A percentile compares a stretch with the other conserved stretches of the same genome.
phyloP scores from a whole-genome alignment of 2,329 filamentous ascomycete genomes.

The Colletotrichum tamarilloi region DNA sequence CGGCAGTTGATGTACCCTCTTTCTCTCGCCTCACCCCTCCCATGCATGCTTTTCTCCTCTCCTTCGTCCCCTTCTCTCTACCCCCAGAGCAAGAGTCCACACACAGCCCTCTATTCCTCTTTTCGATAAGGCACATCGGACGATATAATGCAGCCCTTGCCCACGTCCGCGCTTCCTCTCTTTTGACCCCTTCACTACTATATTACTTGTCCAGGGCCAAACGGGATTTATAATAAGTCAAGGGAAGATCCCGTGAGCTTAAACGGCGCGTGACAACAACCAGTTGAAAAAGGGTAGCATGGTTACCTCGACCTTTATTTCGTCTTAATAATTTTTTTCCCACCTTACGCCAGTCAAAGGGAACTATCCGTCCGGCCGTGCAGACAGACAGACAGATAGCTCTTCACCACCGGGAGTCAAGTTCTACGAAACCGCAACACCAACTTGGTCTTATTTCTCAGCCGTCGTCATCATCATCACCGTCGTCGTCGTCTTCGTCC shows the following conservation, averaged over 20 bases:
- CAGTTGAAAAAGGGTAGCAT: constrained; percentile 33
- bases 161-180: constrained; percentile 45
- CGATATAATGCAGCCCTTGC: constrained; percentile 58
- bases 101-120: constrained; percentile 39
- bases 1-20: constrained; percentile 47
- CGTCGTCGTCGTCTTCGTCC: not conserved
- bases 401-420: constrained; percentile 27
- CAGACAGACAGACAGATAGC: constrained; percentile 27
- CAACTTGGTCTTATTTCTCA: constrained; percentile 9
- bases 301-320: constrained; percentile 33
- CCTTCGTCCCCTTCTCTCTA: constrained; percentile 20
- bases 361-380: constrained; percentile 26
- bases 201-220: constrained; percentile 47
- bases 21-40: constrained; percentile 32
- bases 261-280: constrained; percentile 29
- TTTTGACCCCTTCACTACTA: constrained; percentile 47
- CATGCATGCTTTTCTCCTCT: constrained; percentile 17
- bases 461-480: constrained; percentile 16
- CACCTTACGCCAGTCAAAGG: constrained; percentile 28
- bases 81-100: constrained; percentile 34
- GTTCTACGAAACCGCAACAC: constrained; percentile 25
- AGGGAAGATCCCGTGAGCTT: constrained; percentile 43
- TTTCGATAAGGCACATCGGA: constrained; percentile 56
- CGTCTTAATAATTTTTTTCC: constrained; percentile 35
- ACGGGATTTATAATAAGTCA: constrained; percentile 46